Evolutionary conservation across 1,284 basidiomycete species (phyloP), one percentile per base, ranked within the genome.

Genomic region (Ceratobasidium sp.): DNA sequence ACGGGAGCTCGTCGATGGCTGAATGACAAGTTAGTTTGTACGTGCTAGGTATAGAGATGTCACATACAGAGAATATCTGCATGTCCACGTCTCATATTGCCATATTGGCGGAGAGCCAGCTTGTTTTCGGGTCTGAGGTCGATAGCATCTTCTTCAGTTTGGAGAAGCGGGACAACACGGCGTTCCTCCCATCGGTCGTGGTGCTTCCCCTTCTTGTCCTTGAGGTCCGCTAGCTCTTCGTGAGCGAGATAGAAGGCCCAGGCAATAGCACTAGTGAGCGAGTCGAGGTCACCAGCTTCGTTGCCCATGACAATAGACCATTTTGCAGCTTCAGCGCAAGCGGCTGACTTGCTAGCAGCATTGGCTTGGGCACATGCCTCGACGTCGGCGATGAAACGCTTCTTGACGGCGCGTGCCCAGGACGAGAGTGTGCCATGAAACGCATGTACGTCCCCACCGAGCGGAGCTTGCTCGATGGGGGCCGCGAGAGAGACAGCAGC

Each of bases 261-360:
- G 16, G 64, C 64, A 30, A 67, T 45, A 34, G 64, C 64, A 36
- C 64, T 67, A 16, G 64, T 67, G 16, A 67, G 52, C 12, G 64
- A 67, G 28, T 67, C 64, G 21, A 67, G 64, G 36, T 67, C 64
- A 32, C 64, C 64, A 57, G 64, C 64, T 50, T 67, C 64, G 64
- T 67, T 67, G 64, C 64, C 64, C 64, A 67, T 67, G 21, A 67
- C 64, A 45, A 67, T 67, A 18, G 64, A 67, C 64, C 64, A 67
- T 32, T 50, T 30, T 23, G 64, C 28, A 10, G 52, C 64, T n/a
- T 52, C 10, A 30, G 64, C 64, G 26, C 64, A 67, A 43, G 64
- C 64, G n/a, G 41, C n/a, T 36, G 64, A 67, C 41, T 55, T 48
- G 36, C 32, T 23, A 46, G 64, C 55, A 3, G 64, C 36, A 36